phyloP scores from a whole-genome alignment of 768 basidiomycete genomes.

The Kwoniella mangroviensis region DNA sequence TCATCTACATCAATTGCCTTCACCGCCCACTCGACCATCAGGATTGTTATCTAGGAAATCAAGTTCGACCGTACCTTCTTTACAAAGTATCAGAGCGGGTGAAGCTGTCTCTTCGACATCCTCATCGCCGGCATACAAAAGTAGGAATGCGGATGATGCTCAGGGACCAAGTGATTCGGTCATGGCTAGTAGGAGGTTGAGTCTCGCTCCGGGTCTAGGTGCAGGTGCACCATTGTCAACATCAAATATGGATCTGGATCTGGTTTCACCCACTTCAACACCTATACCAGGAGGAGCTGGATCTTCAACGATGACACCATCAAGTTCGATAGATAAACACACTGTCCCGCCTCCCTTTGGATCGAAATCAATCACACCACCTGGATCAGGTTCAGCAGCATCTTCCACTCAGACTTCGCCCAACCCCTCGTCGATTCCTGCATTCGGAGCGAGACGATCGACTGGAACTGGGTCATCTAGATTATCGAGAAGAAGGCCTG shows the following conservation, averaged over 20 bases:
- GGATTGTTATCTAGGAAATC: constrained; percentile 30
- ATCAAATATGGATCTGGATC: constrained; percentile 3
- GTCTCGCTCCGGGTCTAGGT: constrained; percentile 47
- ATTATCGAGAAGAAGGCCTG: constrained; percentile 31
- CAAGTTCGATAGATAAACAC: background rate
- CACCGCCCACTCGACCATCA: constrained; percentile 27
- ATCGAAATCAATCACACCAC: background rate
- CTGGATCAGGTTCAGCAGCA: constrained; percentile 1
- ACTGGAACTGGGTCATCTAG: constrained; percentile 10
- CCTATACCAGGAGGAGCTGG: constrained; percentile 7
- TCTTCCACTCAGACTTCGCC: constrained; percentile 15
- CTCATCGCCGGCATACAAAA: background rate
- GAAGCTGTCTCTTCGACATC: constrained; percentile 7
- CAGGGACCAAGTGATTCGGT: constrained; percentile 10
- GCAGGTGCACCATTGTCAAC: constrained; percentile 30
- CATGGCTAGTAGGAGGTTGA: constrained; percentile 33
- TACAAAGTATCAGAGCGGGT: constrained; percentile 20
- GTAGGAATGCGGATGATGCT: constrained; percentile 17
- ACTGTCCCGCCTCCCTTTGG: constrained; percentile 17
- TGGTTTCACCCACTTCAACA: constrained; percentile 8
- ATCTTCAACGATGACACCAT: background rate
- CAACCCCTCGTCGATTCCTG: constrained; percentile 10
- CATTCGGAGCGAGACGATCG: constrained; percentile 32
- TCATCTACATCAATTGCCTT: constrained; percentile 27
- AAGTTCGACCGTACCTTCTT: constrained; percentile 31